These are phyloP conservation scores for Radiomyces spectabilis DNA, from an alignment of 192 early-diverging fungal genomes.

Conservation along the genomic window DNA sequence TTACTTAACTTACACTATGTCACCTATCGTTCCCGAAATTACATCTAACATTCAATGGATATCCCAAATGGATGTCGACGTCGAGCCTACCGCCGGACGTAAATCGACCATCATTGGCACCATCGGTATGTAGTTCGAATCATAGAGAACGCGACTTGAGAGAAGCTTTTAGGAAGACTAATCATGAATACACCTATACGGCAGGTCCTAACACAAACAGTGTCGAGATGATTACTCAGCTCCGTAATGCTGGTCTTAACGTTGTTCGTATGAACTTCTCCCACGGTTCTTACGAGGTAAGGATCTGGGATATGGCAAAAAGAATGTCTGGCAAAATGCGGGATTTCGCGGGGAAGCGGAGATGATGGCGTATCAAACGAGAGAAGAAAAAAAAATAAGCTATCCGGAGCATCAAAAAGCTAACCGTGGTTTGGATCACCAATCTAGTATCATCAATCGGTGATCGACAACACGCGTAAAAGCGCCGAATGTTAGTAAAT, in stretches of 20 bases:
- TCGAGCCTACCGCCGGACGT: conserved; percentile 49
- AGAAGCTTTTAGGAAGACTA: no score
- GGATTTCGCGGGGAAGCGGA: conserved; percentile 4
- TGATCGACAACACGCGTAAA: conserved; percentile 51
- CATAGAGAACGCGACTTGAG: no score
- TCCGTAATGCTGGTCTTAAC: conserved; percentile 74
- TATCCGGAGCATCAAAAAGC: not conserved
- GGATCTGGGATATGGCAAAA: not conserved
- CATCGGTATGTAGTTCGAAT: conserved; percentile 46
- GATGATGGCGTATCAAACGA: not conserved
- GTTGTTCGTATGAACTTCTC: conserved; percentile 75
- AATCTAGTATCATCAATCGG: conserved; percentile 51
- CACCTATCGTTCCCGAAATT: conserved; percentile 18
- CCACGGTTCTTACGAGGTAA: conserved; percentile 49
- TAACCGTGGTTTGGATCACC: not conserved
- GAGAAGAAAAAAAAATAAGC: not conserved
- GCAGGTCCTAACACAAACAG: conserved; percentile 67
- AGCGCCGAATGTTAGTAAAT: conserved; percentile 34
- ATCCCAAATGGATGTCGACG: conserved; percentile 54
- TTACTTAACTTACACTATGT: conserved; percentile 13
- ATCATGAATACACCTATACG: no score
- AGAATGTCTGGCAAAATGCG: not conserved
- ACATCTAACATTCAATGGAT: conserved; percentile 73
- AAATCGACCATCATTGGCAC: conserved; percentile 84
- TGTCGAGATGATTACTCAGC: conserved; percentile 63